phyloP scores from a whole-genome alignment of 192 early-diverging fungal species.

The Backusella luteola region DNA sequence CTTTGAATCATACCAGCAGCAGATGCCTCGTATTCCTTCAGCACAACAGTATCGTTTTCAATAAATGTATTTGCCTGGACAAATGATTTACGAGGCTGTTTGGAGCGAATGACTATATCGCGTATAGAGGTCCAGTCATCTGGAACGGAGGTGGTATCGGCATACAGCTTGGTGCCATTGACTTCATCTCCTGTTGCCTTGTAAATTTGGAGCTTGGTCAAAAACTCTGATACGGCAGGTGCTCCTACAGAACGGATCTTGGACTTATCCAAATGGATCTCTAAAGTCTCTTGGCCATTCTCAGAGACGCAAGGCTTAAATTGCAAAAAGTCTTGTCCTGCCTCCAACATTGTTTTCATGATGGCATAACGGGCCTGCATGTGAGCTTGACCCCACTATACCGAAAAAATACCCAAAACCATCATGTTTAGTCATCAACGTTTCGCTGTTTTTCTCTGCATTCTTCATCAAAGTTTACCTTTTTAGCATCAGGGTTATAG shows the following conservation, averaged over 20 bases:
- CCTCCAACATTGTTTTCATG: slow-evolving; percentile 44
- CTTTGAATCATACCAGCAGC: slow-evolving; percentile 58
- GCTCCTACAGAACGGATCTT: slow-evolving; percentile 50
- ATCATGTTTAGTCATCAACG: neutral
- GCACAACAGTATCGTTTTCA: slow-evolving; percentile 39
- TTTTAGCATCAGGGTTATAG: slow-evolving; percentile 44
- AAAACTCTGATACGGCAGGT: slow-evolving; percentile 52
- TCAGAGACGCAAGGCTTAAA: slow-evolving; percentile 36
- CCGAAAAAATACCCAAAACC: neutral
- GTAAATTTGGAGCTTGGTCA: slow-evolving; percentile 58
- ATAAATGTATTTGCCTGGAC: slow-evolving; percentile 53
- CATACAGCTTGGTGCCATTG: slow-evolving; percentile 45
- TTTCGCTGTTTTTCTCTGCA: slow-evolving; percentile 16
- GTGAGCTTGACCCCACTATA: slow-evolving; percentile 56
- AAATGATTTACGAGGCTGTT: slow-evolving; percentile 55
- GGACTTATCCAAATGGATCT: slow-evolving; percentile 49
- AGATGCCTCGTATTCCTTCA: slow-evolving; percentile 54
- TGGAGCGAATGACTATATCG: slow-evolving; percentile 51
- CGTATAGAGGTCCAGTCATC: slow-evolving; percentile 45
- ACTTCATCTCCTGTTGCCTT: slow-evolving; percentile 56
- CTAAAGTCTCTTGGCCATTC: slow-evolving; percentile 28
- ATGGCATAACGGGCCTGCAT: slow-evolving; percentile 63
- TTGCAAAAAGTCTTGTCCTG: slow-evolving; percentile 34
- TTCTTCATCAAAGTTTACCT: slow-evolving; percentile 16
- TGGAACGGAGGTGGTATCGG: slow-evolving; percentile 48